A percentile compares a stretch with the other conserved stretches of the same genome.
Conservation (phyloP, 2,329 filamentous ascomycete species). For the Alternaria alternata region DNA sequence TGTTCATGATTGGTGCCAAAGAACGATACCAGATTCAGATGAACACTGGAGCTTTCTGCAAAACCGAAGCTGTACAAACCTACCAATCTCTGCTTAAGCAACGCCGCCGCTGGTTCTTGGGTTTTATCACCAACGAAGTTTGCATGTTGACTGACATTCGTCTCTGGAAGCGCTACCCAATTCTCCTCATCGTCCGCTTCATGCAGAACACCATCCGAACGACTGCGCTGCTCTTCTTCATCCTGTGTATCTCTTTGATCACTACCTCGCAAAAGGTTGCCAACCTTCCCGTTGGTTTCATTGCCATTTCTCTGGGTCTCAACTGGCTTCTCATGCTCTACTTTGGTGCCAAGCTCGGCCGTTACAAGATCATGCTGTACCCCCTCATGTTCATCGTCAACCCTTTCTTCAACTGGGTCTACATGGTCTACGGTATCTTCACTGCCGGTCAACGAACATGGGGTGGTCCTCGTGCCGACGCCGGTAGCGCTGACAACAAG, state of each 20-base stretch:
- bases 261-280: slow-evolving; percentile 81
- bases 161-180: slow-evolving; percentile 88
- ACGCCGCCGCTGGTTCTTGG: slow-evolving; percentile 93
- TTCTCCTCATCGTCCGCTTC: slow-evolving; percentile 85
- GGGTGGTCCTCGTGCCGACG: slow-evolving; percentile 92
- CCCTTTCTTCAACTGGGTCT: slow-evolving; percentile 97
- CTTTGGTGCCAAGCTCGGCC: slow-evolving; percentile 84
- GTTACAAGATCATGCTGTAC: slow-evolving; percentile 95
- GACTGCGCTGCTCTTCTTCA: slow-evolving; percentile 91
- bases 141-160: slow-evolving; percentile 97
- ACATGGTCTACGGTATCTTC: slow-evolving; percentile 97
- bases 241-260: slow-evolving; percentile 85
- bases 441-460: slow-evolving; percentile 94
- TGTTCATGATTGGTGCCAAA: slow-evolving; percentile 98
- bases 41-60: slow-evolving; percentile 97
- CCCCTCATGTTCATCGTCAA: slow-evolving; percentile 95
- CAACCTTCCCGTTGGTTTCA: slow-evolving; percentile 90
- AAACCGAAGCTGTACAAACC: slow-evolving; percentile 94
- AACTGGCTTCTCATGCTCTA: slow-evolving; percentile 98
- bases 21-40: slow-evolving; percentile 95
- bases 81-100: slow-evolving; percentile 89
- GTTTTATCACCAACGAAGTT: slow-evolving; percentile 96
- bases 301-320: slow-evolving; percentile 87
- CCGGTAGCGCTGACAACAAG: slow-evolving; percentile 76
- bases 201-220: slow-evolving; percentile 97